phyloP scores from a whole-genome alignment of 192 early-diverging fungal species.

The Coemansia sp. region DNA sequence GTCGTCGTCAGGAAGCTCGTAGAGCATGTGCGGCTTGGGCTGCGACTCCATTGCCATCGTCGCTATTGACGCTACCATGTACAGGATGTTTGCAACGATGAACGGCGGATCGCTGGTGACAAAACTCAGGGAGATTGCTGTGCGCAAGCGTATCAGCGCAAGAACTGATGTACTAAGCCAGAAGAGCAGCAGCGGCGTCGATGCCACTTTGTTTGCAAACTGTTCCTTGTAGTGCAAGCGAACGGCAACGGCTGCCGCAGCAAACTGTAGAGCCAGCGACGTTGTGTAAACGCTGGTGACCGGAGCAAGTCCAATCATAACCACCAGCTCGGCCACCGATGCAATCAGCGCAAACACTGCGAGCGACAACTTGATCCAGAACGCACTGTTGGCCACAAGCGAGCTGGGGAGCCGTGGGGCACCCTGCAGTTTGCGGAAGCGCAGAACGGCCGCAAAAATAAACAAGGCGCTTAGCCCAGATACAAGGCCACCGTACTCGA shows the following conservation, averaged over 20 bases:
- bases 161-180: conserved; percentile 41
- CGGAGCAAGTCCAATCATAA: conserved; percentile 2
- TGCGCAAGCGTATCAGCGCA: conserved; percentile 44
- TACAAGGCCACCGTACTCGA: conserved; percentile 37
- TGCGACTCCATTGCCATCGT: conserved; percentile 34
- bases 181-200: conserved; percentile 46
- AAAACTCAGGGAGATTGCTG: conserved; percentile 16
- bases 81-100: conserved; percentile 19
- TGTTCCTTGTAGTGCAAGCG: conserved; percentile 41
- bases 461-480: conserved; percentile 25
- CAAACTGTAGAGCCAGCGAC: conserved; percentile 34
- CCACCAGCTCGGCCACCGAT: conserved; percentile 26
- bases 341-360: conserved; percentile 18
- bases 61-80: conserved; percentile 27
- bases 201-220: conserved; percentile 30
- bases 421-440: conserved; percentile 11
- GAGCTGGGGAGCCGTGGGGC: conserved; percentile 7
- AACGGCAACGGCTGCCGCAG: conserved; percentile 26
- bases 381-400: conserved; percentile 20
- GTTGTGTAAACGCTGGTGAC: conserved; percentile 16
- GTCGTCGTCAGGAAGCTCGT: conserved; percentile 20
- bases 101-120: conserved; percentile 3
- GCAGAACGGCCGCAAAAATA: conserved; percentile 17
- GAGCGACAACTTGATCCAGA: conserved; percentile 31
- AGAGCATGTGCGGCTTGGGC: conserved; percentile 34